A percentile compares a stretch with the other conserved stretches of the same genome.
phyloP scores from a whole-genome alignment of 345 rosid species.

The Litchi chinensis region DNA sequence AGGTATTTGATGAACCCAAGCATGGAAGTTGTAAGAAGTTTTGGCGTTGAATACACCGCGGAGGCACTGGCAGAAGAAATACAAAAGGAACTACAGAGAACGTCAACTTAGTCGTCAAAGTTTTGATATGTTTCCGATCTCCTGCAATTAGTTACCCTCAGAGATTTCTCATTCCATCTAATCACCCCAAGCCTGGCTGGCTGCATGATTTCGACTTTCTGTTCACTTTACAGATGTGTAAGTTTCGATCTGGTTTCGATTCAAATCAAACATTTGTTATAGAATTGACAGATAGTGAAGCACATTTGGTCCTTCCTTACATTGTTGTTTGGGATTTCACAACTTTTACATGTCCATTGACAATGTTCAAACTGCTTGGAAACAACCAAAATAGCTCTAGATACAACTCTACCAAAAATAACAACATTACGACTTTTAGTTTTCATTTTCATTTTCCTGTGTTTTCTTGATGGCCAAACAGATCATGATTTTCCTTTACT shows the following conservation, averaged over 20 bases:
- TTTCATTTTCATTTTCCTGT: neutral
- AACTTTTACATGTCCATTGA: neutral
- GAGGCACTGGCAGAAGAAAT: constrained; percentile 66
- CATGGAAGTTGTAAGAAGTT: constrained; percentile 79
- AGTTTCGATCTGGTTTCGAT: neutral
- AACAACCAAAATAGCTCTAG: neutral
- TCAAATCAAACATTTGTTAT: neutral
- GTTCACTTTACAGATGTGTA: neutral
- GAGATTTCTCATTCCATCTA: neutral
- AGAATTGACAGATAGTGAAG: neutral
- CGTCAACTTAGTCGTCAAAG: neutral
- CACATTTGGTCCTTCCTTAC: neutral
- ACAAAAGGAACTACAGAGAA: constrained; percentile 49
- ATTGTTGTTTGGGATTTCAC: neutral
- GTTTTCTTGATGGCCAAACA: constrained; percentile 8
- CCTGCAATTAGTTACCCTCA: neutral
- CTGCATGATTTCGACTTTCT: neutral
- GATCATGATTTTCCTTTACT: neutral
- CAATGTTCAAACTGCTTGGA: neutral
- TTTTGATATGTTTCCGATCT: neutral
- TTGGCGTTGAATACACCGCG: constrained; percentile 71
- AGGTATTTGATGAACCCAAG: constrained; percentile 87
- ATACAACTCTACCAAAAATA: neutral
- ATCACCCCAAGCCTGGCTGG: constrained; percentile 1
- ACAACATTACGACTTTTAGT: neutral